Percentiles rank a stretch among this genome's conserved stretches.
Conservation (phyloP, 1,284 basidiomycete genomes). For the Boletus smithii region DNA sequence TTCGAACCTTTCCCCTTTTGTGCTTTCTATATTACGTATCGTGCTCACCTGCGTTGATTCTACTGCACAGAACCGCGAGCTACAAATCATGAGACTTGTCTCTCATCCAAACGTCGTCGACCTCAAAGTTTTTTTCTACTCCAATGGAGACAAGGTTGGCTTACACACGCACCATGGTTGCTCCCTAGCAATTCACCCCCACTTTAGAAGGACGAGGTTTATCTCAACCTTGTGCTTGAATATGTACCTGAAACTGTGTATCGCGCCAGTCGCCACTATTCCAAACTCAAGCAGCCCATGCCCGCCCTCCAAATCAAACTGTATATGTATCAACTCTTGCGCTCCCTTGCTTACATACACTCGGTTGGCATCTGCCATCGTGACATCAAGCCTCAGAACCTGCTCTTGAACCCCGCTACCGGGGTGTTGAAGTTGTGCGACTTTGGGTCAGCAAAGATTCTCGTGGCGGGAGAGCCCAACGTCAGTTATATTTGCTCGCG, state of each 20-base stretch:
- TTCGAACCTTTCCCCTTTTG: slow-evolving; percentile 1
- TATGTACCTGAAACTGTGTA: slow-evolving; percentile 99
- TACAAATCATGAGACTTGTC: slow-evolving; percentile 99
- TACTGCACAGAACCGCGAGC: slow-evolving; percentile 84
- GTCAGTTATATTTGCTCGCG: slow-evolving; percentile 99
- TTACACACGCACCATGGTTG: slow-evolving; percentile 8
- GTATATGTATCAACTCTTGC: slow-evolving; percentile 96
- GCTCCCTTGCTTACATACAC: slow-evolving; percentile 97
- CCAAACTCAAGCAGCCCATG: slow-evolving; percentile 99
- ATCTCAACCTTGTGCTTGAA: slow-evolving; percentile 98
- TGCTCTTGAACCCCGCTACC: slow-evolving; percentile 94
- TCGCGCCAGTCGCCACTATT: slow-evolving; percentile 96
- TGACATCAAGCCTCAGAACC: slow-evolving; percentile 99
- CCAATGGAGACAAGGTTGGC: slow-evolving; percentile 95
- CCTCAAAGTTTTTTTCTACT: slow-evolving; percentile 98
- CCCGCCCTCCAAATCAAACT: slow-evolving; percentile 99
- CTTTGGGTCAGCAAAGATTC: slow-evolving; percentile 98
- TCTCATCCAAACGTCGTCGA: slow-evolving; percentile 98
- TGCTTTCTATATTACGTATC: slow-evolving; percentile 1
- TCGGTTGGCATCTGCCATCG: slow-evolving; percentile 97
- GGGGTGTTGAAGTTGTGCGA: slow-evolving; percentile 98
- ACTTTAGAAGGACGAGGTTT: slow-evolving; percentile 95
- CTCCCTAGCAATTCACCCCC: slow-evolving; percentile 6
- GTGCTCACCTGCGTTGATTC: slow-evolving; percentile 11
- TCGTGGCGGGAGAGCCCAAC: slow-evolving; percentile 97